phyloP scores from a whole-genome alignment of 176 grass and related monocot species.

The Guadua angustifolia region DNA sequence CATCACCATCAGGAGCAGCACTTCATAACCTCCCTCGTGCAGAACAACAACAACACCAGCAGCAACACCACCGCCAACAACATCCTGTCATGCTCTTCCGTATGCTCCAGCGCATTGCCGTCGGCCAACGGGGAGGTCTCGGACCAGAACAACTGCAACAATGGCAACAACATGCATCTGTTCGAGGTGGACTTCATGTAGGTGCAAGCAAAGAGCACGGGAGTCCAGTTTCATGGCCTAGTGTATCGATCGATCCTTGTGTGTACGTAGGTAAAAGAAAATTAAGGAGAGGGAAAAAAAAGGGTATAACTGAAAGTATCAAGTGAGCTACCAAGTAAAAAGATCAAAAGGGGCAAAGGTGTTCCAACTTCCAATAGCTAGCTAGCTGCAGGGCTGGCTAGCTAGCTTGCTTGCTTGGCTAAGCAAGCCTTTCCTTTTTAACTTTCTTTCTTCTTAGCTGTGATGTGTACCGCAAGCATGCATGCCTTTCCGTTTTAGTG shows the following conservation, averaged over 20 bases:
- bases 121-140: constrained; percentile 44
- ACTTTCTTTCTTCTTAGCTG: constrained; percentile 3
- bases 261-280: constrained; percentile 48
- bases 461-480: neutral
- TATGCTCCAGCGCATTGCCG: constrained; percentile 45
- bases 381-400: neutral
- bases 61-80: neutral
- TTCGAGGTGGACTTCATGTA: constrained; percentile 68
- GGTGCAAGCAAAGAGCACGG: neutral
- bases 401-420: constrained; percentile 4
- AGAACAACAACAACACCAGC: neutral
- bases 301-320: neutral
- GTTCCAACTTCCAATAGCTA: neutral
- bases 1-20: constrained; percentile 43
- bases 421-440: neutral
- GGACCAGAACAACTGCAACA: constrained; percentile 38
- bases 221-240: neutral
- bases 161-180: constrained; percentile 43
- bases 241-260: constrained; percentile 6
- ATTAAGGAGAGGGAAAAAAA: constrained; percentile 18
- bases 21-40: constrained; percentile 32
- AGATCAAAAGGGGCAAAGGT: neutral
- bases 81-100: constrained; percentile 55
- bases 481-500: constrained; percentile 44
- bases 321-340: constrained; percentile 5